These are phyloP conservation scores for Blastobotrys muscicola DNA, from an alignment of 805 yeast species.

Conservation along the genomic window DNA sequence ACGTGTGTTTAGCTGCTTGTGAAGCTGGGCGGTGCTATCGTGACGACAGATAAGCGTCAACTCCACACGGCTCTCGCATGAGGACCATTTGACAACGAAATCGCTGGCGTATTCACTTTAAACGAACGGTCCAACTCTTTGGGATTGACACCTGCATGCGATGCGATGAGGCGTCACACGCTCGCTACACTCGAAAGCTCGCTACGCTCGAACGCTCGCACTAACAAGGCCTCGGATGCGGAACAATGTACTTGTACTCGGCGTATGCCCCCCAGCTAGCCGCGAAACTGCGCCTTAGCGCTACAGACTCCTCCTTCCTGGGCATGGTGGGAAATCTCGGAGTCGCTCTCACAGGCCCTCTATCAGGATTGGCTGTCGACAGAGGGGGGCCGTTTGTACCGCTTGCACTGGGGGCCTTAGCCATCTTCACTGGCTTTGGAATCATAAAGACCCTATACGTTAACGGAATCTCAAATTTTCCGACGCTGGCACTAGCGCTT, in stretches of 20 bases:
- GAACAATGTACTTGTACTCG: conserved; percentile 66
- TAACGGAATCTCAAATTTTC: conserved; percentile 26
- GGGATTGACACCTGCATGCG: too few species aligned
- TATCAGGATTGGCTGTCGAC: conserved; percentile 60
- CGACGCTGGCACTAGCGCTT: conserved; percentile 37
- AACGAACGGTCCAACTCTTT: too few species aligned
- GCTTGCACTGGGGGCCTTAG: conserved; percentile 35
- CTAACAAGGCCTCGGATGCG: conserved; percentile 45
- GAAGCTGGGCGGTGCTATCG: too few species aligned
- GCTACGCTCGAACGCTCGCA: too few species aligned
- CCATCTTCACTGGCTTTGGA: conserved; percentile 46
- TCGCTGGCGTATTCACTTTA: too few species aligned
- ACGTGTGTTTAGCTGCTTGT: too few species aligned
- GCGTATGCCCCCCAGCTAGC: conserved; percentile 76
- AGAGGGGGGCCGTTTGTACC: conserved; percentile 38
- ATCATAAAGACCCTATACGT: conserved; percentile 45
- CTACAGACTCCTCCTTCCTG: conserved; percentile 52
- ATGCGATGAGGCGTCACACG: too few species aligned
- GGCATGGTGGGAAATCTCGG: conserved; percentile 66
- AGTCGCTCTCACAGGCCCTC: conserved; percentile 53
- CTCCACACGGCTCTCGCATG: too few species aligned
- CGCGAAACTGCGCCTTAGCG: conserved; percentile 43
- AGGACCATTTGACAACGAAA: too few species aligned
- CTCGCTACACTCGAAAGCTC: too few species aligned
- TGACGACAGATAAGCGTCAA: too few species aligned